Base-by-base conservation (phyloP, 148 eudicot species). In the Diospyros kaki region DNA sequence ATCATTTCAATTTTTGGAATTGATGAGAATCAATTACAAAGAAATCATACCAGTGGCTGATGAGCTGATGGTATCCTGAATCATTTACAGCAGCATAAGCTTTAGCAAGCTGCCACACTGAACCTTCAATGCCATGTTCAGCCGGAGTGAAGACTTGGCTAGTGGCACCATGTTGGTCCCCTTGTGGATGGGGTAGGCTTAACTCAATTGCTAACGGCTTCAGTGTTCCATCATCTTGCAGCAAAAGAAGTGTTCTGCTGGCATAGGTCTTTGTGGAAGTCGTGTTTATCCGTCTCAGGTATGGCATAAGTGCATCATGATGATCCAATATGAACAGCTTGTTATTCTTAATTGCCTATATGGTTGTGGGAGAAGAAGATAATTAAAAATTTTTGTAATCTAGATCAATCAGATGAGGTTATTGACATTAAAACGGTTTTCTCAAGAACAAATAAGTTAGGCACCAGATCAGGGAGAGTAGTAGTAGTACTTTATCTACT, bases 1-100 rank as follows among this genome's bases (percentile, higher is more conserved):
- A 4, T 2, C 38, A 53, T 38, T 38, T 51, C 8, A 11, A 38
- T 69, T 52, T 51, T 3, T 7, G 58, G 58, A 50, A 28, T 40
- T 43, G 14, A 38, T 13, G 44, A 5, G 9, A 66, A 12, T 15
- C 4, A 12, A 1, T n/a, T n/a, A 4, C 40, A 4, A 40, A 3
- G 5, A 11, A 52, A 69, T 63, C 38, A 12, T 77, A 94, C 98
- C 98, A 92, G 81, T 94, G 98, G 81, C 92, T 88, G 40, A 92
- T 86, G 69, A 94, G 97, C 86, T 94, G 95, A 82, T 94, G 98
- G 66, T 80, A 86, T 40, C 98, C 98, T 1, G 98, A 94, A 82
- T 94, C 98, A 82, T 87, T 94, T 18, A 94, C 92, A 41, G 95
- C 91, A 51, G 87, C 96, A 74, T 92, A 92, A 10, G 96, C 97